A percentile compares a stretch with the other conserved stretches of the same genome.
Evolutionary conservation across 176 grass and related monocot genomes (phyloP).

Genomic region (Ampelocalamus luodianensis): DNA sequence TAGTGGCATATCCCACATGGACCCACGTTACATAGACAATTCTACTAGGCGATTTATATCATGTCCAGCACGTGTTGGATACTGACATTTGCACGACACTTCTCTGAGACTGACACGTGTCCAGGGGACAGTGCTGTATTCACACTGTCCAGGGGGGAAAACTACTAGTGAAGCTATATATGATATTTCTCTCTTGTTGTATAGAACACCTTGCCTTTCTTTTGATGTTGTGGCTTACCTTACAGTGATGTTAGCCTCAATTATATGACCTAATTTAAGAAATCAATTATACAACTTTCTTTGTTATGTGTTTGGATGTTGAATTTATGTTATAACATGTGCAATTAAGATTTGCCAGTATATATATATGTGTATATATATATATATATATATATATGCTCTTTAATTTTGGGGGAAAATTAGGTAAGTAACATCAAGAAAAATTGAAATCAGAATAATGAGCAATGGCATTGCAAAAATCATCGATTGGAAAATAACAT

Average conservation of each 20-base stretch:
- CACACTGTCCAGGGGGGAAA: constrained; percentile 7
- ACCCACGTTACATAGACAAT: neutral
- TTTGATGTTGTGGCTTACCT: neutral
- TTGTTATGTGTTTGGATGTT: constrained; percentile 24
- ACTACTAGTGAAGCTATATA: neutral
- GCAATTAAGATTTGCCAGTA: neutral
- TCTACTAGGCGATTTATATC: constrained; percentile 10
- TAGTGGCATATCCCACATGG: constrained; percentile 23
- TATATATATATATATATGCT: neutral
- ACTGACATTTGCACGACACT: neutral
- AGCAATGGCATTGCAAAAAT: constrained; percentile 6
- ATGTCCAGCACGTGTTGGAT: constrained; percentile 5
- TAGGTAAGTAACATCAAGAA: neutral
- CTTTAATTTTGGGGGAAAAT: neutral
- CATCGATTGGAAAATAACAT: neutral
- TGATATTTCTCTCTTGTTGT: neutral
- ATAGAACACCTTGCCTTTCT: neutral
- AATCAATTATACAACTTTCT: neutral
- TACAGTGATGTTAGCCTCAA: neutral
- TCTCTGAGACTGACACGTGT: neutral
- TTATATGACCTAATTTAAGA: neutral
- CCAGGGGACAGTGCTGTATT: neutral
- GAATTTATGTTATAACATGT: constrained; percentile 4
- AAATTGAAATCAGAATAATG: neutral
- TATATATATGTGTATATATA: neutral